Conservation (phyloP, 2,329 filamentous ascomycete genomes). For the Cordyceps cicadae region DNA sequence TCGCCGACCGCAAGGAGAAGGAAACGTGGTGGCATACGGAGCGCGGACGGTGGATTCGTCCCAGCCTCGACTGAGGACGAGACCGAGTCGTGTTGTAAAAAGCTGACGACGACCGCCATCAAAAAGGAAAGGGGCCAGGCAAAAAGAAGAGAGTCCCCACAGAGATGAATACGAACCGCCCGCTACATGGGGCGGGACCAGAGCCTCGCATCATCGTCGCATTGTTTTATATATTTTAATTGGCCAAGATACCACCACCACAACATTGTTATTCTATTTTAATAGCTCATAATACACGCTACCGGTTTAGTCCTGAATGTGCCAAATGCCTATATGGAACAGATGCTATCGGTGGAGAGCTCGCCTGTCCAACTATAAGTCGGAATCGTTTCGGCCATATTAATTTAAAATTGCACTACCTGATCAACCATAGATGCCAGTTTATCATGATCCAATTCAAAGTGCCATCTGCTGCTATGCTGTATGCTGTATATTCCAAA, state of each 20-base stretch:
- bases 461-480: background rate
- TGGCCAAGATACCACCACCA: background rate
- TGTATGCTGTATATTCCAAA: constrained; percentile 1
- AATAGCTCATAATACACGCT: background rate
- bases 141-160: background rate
- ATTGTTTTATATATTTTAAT: background rate
- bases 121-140: background rate
- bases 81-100: background rate
- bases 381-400: background rate
- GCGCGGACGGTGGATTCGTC: constrained; percentile 34
- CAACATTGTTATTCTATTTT: background rate
- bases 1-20: constrained; percentile 38
- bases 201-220: background rate
- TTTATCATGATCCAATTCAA: background rate
- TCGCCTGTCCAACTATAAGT: no score
- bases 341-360: background rate
- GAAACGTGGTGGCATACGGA: constrained; percentile 45
- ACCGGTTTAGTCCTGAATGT: no score
- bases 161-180: background rate
- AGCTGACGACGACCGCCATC: background rate
- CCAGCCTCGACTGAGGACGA: background rate
- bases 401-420: background rate
- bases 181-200: background rate
- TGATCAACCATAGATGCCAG: background rate
- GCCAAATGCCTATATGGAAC: background rate